These are phyloP conservation scores for Microbotryum violaceum DNA, from an alignment of 1,284 basidiomycete genomes.

Conservation along the genomic window DNA sequence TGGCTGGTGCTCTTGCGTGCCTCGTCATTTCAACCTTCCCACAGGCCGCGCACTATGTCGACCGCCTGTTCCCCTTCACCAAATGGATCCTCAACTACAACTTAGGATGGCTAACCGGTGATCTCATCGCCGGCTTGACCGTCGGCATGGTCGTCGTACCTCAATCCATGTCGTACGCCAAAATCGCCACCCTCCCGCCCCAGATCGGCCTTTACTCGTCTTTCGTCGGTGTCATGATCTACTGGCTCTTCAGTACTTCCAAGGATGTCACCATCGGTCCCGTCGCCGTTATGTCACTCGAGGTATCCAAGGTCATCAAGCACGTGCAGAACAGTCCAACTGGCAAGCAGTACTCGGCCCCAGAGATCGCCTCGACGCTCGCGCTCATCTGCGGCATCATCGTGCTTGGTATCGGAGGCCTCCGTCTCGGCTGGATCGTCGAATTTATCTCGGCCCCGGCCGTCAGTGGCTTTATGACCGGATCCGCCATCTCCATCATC, in stretches of 20 bases:
- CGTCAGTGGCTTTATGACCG: constrained; percentile 71
- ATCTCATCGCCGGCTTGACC: constrained; percentile 39
- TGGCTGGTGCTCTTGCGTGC: background rate
- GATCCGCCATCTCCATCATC: constrained; percentile 55
- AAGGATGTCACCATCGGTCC: constrained; percentile 85
- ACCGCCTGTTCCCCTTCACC: constrained; percentile 39
- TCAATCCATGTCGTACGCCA: constrained; percentile 44
- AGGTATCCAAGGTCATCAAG: constrained; percentile 55
- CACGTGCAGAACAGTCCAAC: constrained; percentile 49
- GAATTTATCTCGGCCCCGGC: constrained; percentile 90
- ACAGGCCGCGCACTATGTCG: constrained; percentile 32
- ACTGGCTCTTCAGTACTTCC: constrained; percentile 78
- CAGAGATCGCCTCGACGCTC: constrained; percentile 74
- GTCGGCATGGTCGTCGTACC: constrained; percentile 28
- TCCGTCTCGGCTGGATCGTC: constrained; percentile 86
- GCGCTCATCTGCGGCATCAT: constrained; percentile 88
- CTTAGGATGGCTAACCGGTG: constrained; percentile 39
- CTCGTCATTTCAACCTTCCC: background rate
- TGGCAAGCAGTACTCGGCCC: constrained; percentile 39
- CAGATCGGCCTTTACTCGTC: constrained; percentile 95
- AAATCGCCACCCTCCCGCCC: constrained; percentile 74
- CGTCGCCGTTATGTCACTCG: constrained; percentile 41
- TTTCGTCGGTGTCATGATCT: constrained; percentile 59
- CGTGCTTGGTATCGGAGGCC: constrained; percentile 82
- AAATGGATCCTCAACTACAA: constrained; percentile 42